A percentile compares a stretch with the other conserved stretches of the same genome.
Evolutionary conservation across 306 rosid species (phyloP).

Genomic region (Vigna reflexopilosa): DNA sequence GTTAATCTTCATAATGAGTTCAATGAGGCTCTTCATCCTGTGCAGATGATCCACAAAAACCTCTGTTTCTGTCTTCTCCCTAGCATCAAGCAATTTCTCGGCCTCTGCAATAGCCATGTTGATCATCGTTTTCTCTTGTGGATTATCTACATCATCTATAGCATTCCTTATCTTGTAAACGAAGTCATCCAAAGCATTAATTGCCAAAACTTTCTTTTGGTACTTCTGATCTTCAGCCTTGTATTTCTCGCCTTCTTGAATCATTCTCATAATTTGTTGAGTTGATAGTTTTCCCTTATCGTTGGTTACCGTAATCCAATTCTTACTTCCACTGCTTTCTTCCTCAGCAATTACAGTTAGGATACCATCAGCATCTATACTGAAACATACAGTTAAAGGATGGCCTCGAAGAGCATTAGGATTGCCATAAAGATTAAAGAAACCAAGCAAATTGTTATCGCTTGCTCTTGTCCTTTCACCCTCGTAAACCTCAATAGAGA

Average conservation of each 20-base stretch:
- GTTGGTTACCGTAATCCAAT: slow-evolving; percentile 50
- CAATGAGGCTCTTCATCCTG: slow-evolving; percentile 37
- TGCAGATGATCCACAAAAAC: slow-evolving; percentile 48
- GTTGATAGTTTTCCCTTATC: slow-evolving; percentile 51
- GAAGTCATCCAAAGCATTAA: slow-evolving; percentile 49
- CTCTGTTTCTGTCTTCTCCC: slow-evolving; percentile 40
- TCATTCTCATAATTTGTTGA: slow-evolving; percentile 51
- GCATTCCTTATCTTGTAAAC: slow-evolving; percentile 51
- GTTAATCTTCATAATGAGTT: slow-evolving; percentile 44
- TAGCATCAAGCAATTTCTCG: slow-evolving; percentile 45
- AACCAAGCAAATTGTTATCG: slow-evolving; percentile 59
- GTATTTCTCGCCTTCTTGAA: slow-evolving; percentile 52
- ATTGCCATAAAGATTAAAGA: slow-evolving; percentile 33
- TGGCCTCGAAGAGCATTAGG: slow-evolving; percentile 54
- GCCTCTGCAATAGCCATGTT: slow-evolving; percentile 41
- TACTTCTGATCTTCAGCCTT: slow-evolving; percentile 54
- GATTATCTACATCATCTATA: slow-evolving; percentile 32
- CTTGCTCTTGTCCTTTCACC: slow-evolving; percentile 57
- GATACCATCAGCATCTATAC: slow-evolving; percentile 43
- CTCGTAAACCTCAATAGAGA: slow-evolving; percentile 51
- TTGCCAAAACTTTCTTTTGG: slow-evolving; percentile 47
- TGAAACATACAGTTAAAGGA: slow-evolving; percentile 48
- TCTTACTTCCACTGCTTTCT: slow-evolving; percentile 37
- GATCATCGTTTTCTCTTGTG: slow-evolving; percentile 27
- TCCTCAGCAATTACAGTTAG: slow-evolving; percentile 52